phyloP scores from a whole-genome alignment of 2,329 filamentous ascomycete genomes.

The Rhynchosporium graminicola region DNA sequence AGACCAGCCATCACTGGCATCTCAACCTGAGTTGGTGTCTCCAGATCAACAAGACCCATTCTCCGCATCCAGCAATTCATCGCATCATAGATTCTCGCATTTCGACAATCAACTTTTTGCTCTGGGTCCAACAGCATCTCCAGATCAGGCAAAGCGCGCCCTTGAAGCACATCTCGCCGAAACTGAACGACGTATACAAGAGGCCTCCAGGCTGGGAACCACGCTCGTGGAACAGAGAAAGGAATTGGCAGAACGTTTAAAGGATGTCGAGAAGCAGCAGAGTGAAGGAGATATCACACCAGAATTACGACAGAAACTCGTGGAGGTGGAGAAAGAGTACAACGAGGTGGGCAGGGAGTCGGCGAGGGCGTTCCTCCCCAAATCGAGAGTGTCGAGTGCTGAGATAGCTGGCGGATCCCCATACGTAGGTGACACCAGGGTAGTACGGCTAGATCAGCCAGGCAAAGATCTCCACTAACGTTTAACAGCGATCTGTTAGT shows the following conservation, averaged over 20 bases:
- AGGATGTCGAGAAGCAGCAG: conserved; percentile 79
- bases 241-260: conserved; percentile 77
- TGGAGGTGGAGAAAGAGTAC: conserved; percentile 90
- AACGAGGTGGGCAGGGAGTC: conserved; percentile 91
- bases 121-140: conserved; percentile 74
- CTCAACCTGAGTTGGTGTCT: conserved; percentile 27
- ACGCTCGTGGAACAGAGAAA: conserved; percentile 84
- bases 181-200: conserved; percentile 86
- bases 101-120: conserved; percentile 82
- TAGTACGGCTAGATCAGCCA: conserved; percentile 35
- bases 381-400: conserved; percentile 75
- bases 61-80: conserved; percentile 51
- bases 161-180: conserved; percentile 90
- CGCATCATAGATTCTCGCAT: conserved; percentile 75
- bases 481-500: conserved; percentile 63
- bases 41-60: conserved; percentile 52
- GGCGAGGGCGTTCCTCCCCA: conserved; percentile 82
- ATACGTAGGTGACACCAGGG: conserved; percentile 49
- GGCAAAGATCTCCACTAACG: conserved; percentile 28
- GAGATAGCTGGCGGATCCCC: conserved; percentile 52
- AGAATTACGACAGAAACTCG: conserved; percentile 79
- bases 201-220: conserved; percentile 86
- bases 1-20: conserved; percentile 33
- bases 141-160: conserved; percentile 82
- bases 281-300: conserved; percentile 76